These are phyloP conservation scores for Pichia sp. DNA, from an alignment of 1,139 yeast genomes.

Conservation along the genomic window DNA sequence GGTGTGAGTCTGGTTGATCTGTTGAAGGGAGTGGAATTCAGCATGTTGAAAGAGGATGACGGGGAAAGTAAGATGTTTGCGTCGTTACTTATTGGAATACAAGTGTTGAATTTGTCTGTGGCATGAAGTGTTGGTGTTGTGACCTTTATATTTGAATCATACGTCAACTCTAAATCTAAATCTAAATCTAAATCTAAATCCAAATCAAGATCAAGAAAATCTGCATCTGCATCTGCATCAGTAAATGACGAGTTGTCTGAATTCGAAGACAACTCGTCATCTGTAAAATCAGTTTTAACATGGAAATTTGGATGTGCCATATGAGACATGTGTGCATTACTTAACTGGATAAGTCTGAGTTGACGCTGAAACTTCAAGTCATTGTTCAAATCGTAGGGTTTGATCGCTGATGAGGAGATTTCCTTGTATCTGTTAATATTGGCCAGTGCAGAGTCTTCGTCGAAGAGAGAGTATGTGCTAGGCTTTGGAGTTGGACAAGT, in stretches of 20 bases:
- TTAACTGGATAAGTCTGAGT: conserved; percentile 7
- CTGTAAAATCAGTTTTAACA: neutral
- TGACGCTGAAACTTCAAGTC: conserved; percentile 12
- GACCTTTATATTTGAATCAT: conserved; percentile 3
- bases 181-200: conserved; percentile 2
- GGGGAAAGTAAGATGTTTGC: conserved; percentile 5
- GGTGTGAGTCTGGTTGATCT: too few relatives aligned
- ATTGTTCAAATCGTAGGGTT: conserved; percentile 8
- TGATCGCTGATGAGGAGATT: too few relatives aligned
- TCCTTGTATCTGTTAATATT: conserved; percentile 5
- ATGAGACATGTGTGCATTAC: conserved; percentile 5
- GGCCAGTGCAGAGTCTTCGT: conserved; percentile 6
- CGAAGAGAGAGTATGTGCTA: conserved; percentile 5
- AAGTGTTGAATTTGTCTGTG: conserved; percentile 1
- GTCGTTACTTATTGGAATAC: conserved; percentile 2
- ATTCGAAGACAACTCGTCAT: neutral
- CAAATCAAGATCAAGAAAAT: neutral
- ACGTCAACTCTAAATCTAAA: neutral
- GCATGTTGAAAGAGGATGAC: conserved; percentile 10
- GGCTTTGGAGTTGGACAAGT: too few relatives aligned
- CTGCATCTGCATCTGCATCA: too few relatives aligned
- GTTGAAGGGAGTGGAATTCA: conserved; percentile 2
- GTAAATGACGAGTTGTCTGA: neutral
- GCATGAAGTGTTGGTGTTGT: neutral
- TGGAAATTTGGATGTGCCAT: conserved; percentile 4